Evolutionary conservation across 495 filamentous ascomycete genomes (phyloP), one percentile per base, ranked within the genome.

Genomic region (Letharia lupina): DNA sequence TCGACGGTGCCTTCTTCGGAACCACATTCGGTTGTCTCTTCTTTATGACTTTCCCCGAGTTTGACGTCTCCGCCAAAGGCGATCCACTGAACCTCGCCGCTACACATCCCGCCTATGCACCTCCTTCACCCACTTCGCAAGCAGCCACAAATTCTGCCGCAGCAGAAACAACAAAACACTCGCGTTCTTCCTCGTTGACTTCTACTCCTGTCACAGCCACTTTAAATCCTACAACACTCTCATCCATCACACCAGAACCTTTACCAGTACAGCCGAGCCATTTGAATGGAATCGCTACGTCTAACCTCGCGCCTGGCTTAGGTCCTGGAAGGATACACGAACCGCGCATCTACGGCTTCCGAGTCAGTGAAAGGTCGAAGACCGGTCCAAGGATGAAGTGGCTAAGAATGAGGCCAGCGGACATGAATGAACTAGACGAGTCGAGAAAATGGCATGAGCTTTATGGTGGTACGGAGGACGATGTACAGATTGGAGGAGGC

Each of bases 1-100:
- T 98, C n/a, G 94, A 98, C 71, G 94, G 94, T 33, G 93, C 94
- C 20, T 98, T 97, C 80, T 98, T 98, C 73, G 94, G 94, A 44
- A 93, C 94, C 47, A 98, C 94, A 0, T 98, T 98, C 74, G 91
- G 86, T 57, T 88, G 85, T 70, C 86, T 98, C 56, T 98, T 98
- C 81, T 91, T 98, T 75, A 93, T 98, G 81, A 98, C 91, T 37
- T 98, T 97, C 76, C 93, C 95, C 41, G 95, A 98, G 70, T 84
- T 96, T 72, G 91, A 96, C 66, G 84, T 98, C 59, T 76, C 74
- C 56, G 74, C 75, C 35, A 73, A 73, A 66, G 71, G 70, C 37
- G 71, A 73, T 60, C 69, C 69, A 16, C 48, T 69, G 5, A 68
- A 68, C 45, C 70, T 70, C 57, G 68, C 72, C 33, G 40, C 71